Evolutionary conservation across 371 early-diverging fungal species (phyloP).

Genomic region (Apophysomyces trapeziformis): DNA sequence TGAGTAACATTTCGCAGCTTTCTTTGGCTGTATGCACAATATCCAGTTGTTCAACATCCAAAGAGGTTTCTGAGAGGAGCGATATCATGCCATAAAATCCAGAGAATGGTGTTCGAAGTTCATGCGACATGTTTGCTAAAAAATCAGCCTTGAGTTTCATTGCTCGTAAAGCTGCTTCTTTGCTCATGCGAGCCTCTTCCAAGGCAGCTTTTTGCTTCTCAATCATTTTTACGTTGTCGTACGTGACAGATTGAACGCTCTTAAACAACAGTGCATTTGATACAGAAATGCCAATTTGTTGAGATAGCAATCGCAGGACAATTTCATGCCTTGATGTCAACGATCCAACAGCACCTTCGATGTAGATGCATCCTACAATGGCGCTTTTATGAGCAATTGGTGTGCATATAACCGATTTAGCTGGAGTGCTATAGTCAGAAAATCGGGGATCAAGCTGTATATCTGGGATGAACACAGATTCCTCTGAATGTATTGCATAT

Average conservation of each 20-base stretch:
- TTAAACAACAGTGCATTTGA: constrained; percentile 63
- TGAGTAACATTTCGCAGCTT: constrained; percentile 60
- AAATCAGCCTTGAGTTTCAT: constrained; percentile 59
- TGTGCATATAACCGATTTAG: constrained; percentile 59
- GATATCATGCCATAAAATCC: constrained; percentile 71
- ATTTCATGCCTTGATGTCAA: constrained; percentile 58
- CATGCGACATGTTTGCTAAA: constrained; percentile 69
- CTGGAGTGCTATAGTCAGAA: constrained; percentile 32
- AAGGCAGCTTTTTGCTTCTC: constrained; percentile 54
- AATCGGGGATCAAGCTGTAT: constrained; percentile 49
- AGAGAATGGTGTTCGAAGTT: constrained; percentile 61
- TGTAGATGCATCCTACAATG: constrained; percentile 63
- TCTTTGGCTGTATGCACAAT: constrained; percentile 64
- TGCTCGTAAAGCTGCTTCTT: constrained; percentile 53
- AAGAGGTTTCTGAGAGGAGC: constrained; percentile 53
- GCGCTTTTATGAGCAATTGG: constrained; percentile 61
- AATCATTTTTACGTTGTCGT: constrained; percentile 54
- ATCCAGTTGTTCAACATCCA: constrained; percentile 64
- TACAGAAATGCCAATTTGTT: constrained; percentile 64
- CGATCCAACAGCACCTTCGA: constrained; percentile 57
- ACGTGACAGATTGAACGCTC: constrained; percentile 53
- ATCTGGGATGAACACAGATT: constrained; percentile 44
- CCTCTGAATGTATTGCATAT: constrained; percentile 46
- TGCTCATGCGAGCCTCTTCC: constrained; percentile 55
- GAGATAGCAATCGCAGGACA: constrained; percentile 56